Evolutionary conservation across 83 land plant species (phyloP), one percentile per base, ranked within the genome.

Genomic region (Thuja plicata): DNA sequence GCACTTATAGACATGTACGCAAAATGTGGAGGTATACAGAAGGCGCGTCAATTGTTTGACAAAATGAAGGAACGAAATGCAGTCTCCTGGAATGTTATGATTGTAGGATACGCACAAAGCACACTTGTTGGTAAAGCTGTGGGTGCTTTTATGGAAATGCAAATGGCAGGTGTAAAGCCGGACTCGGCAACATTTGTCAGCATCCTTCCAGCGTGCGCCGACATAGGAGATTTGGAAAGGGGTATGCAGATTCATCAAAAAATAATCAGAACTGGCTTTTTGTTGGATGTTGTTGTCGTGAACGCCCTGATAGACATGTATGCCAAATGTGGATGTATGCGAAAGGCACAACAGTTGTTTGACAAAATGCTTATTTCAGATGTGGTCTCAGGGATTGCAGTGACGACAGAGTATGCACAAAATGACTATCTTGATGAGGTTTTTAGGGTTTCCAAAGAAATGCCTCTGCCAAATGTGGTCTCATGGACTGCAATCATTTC

Each of bases 71-170:
- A 89, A 46, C 48, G 89, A 41, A 86, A 79, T 74, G 54, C 57
- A 3, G 16, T 76, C 40, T 89, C 88, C 16, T 89, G 90, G 90
- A 89, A 86, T 76, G 34, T 88, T 8, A 86, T 89, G 90, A 86
- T 89, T 35, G 76, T 83, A 73, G 48, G 90, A 32, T 89, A 89
- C 37, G 17, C 80, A 76, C 80, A 76, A 34, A 76, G 15, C 19
- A 15, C 15, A 17, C 80, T 12, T 76, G 41, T 76, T 32, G 80
- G 35, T 13, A 16, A 76, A 35, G 80, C 80, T 1, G 73, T 66
- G 73, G 32, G 9, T 2, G 1, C 1, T 66, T 66, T 66, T 66
- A 27, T 7, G 73, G 8, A 66, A 66, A 66, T 66, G 73, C 73
- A 66, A 66, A 24, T 66, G n/a, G 73, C 73, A 66, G 73, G 73